Base-by-base conservation (phyloP, 108 stramenopile genomes). In the Nitzschia sp. region DNA sequence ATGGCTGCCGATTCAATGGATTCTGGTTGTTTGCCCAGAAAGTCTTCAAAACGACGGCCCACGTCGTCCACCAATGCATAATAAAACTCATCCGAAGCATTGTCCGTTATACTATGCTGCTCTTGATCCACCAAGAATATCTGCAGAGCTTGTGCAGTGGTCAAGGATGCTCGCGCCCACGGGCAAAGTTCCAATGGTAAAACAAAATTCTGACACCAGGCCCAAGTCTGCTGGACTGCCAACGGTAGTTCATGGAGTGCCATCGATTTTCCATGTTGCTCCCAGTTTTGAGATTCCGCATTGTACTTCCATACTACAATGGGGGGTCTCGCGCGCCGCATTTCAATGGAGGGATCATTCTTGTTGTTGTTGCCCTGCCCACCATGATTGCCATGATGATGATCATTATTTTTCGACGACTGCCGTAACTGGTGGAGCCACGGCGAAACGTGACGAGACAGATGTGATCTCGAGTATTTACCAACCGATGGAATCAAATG, bases 131-230 rank as follows among this genome's bases (percentile, higher is more conserved):
- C 46, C 6, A 86, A 52, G 73, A 77, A 87, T 53, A 84, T 71
- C n/a, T 79, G 80, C 46, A 89, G 77, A 29, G 84, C 84, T 5
- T 73, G 63, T 2, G 21, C 38, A 4, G 78, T 79, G 33, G 78
- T 68, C 3, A 86, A 25, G 29, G 78, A 82, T 15, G 75, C 64
- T 28, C 53, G 69, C 3, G 90, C 87, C 86, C 87, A 91, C 0
- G 90, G 90, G 65, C 90, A 91, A n/a, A 91, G 58, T 2, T 76
- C 45, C 1, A 86, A 66, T 16, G 62, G 59, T 16, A 78, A 50
- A 1, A 91, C 87, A 73, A 91, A 91, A n/a, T 85, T 44, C 8
- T 58, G 36, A 26, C 79, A 80, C 90, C 90, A 91, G 31, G 80
- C 60, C 62, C 66, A 65, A 38, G 81, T 87, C 45, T 69, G 63